phyloP scores from a whole-genome alignment of 2,329 filamentous ascomycete species.

The Lachnellula subtilissima region DNA sequence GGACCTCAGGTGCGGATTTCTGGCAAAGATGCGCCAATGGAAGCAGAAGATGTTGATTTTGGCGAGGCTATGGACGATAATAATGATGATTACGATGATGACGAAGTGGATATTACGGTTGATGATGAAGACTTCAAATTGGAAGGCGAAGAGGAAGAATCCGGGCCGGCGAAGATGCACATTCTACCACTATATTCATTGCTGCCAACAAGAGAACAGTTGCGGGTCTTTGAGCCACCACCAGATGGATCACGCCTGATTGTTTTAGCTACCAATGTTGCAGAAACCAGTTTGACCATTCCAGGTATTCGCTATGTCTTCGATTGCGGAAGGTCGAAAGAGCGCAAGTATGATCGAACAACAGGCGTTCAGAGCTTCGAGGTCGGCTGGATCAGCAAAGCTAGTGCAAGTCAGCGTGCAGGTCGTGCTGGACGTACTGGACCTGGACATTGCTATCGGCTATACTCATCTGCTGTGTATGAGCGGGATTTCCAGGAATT shows the following conservation, averaged over 20 bases:
- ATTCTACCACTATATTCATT: slow-evolving; percentile 93
- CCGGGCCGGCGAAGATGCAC: slow-evolving; percentile 70
- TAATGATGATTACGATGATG: slow-evolving; percentile 52
- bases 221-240: slow-evolving; percentile 80
- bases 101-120: slow-evolving; percentile 56
- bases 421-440: slow-evolving; percentile 94
- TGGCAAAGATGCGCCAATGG: slow-evolving; percentile 70
- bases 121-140: slow-evolving; percentile 49
- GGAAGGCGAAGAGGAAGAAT: slow-evolving; percentile 56
- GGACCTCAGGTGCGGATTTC: slow-evolving; percentile 69
- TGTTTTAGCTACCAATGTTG: slow-evolving; percentile 91
- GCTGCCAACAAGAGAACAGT: slow-evolving; percentile 82
- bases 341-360: slow-evolving; percentile 79
- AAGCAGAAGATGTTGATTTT: slow-evolving; percentile 83
- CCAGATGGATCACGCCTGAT: slow-evolving; percentile 81
- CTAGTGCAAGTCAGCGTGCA: slow-evolving; percentile 83
- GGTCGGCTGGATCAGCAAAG: slow-evolving; percentile 95
- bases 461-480: slow-evolving; percentile 93
- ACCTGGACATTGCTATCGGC: slow-evolving; percentile 88
- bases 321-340: slow-evolving; percentile 87
- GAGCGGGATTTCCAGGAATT: slow-evolving; percentile 85
- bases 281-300: slow-evolving; percentile 95
- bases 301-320: slow-evolving; percentile 94
- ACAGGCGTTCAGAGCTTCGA: slow-evolving; percentile 96
- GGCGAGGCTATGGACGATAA: slow-evolving; percentile 57